phyloP scores from a whole-genome alignment of 495 filamentous ascomycete species.

The Cudoniella acicularis region DNA sequence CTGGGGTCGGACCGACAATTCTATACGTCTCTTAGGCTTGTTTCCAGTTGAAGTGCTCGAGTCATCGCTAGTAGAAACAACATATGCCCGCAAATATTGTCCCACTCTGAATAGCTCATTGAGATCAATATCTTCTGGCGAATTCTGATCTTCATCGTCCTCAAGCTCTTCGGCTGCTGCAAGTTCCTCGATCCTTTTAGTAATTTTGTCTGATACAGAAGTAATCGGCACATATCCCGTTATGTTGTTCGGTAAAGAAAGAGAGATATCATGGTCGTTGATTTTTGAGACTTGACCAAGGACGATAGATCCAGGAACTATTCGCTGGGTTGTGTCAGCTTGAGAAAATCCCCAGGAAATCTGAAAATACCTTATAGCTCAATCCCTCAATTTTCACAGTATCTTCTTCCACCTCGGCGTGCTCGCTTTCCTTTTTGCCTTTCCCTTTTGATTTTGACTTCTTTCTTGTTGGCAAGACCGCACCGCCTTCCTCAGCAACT shows the following conservation, averaged over 20 bases:
- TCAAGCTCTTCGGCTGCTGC: conserved; percentile 54
- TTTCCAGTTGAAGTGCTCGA: conserved; percentile 31
- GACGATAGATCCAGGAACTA: conserved; percentile 78
- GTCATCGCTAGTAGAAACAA: conserved; percentile 69
- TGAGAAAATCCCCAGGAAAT: conserved; percentile 18
- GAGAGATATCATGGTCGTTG: conserved; percentile 67
- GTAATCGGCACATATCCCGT: conserved; percentile 87
- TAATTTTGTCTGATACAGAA: conserved; percentile 73
- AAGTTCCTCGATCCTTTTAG: conserved; percentile 62
- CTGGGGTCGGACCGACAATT: conserved; percentile 74
- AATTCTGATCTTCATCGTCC: conserved; percentile 46
- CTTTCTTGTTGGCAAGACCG: conserved; percentile 45
- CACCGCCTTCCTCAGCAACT: conserved; percentile 36
- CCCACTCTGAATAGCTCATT: conserved; percentile 72
- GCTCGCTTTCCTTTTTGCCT: conserved; percentile 41
- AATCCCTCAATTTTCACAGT: conserved; percentile 75
- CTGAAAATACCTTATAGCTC: conserved; percentile 71
- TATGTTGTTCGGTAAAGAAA: conserved; percentile 89
- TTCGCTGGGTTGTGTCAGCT: conserved; percentile 51
- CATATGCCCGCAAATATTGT: conserved; percentile 84
- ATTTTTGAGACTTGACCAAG: conserved; percentile 84
- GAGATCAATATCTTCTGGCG: conserved; percentile 50
- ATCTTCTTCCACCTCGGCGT: conserved; percentile 46
- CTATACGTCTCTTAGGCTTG: conserved; percentile 76
- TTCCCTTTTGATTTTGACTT: conserved; percentile 53